Evolutionary conservation across 345 rosid genomes (phyloP), one percentile per base, ranked within the genome.

Genomic region (Crucihimalaya himalaica): DNA sequence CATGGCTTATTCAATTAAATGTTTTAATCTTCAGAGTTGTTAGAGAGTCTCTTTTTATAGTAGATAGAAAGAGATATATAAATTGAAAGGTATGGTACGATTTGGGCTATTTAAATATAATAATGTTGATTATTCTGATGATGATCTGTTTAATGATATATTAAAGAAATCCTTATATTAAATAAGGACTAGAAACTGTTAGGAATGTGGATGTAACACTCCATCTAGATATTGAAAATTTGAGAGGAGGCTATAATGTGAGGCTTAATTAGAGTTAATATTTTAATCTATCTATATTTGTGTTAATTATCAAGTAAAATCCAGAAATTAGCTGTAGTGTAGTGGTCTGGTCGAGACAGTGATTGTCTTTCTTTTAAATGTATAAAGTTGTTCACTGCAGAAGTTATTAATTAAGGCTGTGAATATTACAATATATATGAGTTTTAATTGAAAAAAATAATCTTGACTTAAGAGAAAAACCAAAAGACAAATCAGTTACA

Each of bases 191-290:
- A 69, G n/a, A 35, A 76, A 27, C 50, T 54, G 75, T 76, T 70
- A 76, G 75, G 71, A 76, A 76, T 76, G 80, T 76, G 76, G 80
- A 54, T 70, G 62, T 28, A 70, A 70, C 76, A 71, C 46, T 77
- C 66, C 47, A 64, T 56, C 66, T 55, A 63, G 23, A 70, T 63
- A 70, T 76, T 70, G 76, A 76, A 71, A 70, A 70, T 18, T 56
- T 37, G 56, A 39, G 69, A 60, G 79, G 73, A 60, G 57, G 63
- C 25, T 23, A 23, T 51, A 29, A 37, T 35, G 61, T 39, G 68
- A 67, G 56, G 68, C 48, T 29, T 15, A n/a, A n/a, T n/a, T n/a
- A 13, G 21, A 67, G 37, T 48, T 20, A 68, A 2, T 68, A 76
- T 47, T 76, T 47, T 54, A 55, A 27, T 65, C 0, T 40, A 29